Conservation (phyloP, 208 protist genomes). For the Crithidia mellificae region DNA sequence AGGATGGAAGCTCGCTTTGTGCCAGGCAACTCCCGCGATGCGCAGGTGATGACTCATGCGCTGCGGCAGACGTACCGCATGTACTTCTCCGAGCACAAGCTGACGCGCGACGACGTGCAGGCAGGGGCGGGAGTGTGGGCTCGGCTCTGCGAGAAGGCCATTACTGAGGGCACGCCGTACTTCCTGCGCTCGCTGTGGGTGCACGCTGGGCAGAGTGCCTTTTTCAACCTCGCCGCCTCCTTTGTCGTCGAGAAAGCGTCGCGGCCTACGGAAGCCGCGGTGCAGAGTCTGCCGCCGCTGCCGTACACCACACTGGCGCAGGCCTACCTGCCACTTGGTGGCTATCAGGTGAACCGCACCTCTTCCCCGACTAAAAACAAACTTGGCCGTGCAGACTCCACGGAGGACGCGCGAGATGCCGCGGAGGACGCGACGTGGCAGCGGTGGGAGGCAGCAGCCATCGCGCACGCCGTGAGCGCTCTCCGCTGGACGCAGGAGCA, state of each 20-base stretch:
- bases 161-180: slow-evolving; percentile 55
- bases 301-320: neutral
- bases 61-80: slow-evolving; percentile 64
- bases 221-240: slow-evolving; percentile 75
- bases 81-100: slow-evolving; percentile 42
- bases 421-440: slow-evolving; percentile 13
- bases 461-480: slow-evolving; percentile 23
- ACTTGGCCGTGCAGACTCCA: too few relatives aligned
- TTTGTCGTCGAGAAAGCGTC: slow-evolving; percentile 17
- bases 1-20: slow-evolving; percentile 65
- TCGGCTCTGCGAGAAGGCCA: slow-evolving; percentile 66
- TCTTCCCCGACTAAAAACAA: neutral
- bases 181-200: slow-evolving; percentile 72
- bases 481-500: slow-evolving; percentile 33
- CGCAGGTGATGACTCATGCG: slow-evolving; percentile 62
- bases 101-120: slow-evolving; percentile 44
- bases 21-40: slow-evolving; percentile 51
- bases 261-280: neutral
- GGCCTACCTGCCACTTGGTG: slow-evolving; percentile 34
- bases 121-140: slow-evolving; percentile 45
- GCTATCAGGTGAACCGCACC: slow-evolving; percentile 18
- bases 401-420: neutral
- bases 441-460: slow-evolving; percentile 25
- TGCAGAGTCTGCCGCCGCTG: slow-evolving; percentile 1
- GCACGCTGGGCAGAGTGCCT: slow-evolving; percentile 75